These are phyloP conservation scores for Chlamydomonas eustigma DNA, from an alignment of 139 green algal genomes.

Conservation along the genomic window DNA sequence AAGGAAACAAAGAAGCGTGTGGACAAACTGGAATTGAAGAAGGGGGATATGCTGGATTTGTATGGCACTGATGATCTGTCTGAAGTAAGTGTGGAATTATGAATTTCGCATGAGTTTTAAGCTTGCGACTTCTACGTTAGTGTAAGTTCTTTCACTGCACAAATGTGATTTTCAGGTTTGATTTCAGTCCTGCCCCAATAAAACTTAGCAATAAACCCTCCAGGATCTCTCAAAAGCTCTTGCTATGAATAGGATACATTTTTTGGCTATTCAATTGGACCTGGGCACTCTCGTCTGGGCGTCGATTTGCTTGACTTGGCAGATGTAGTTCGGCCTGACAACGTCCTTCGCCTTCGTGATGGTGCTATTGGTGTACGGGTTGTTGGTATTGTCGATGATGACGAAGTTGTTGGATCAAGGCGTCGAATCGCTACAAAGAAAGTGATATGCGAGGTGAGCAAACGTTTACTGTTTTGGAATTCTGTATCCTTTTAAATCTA, in stretches of 20 bases:
- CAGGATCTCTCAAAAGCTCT: too few relatives aligned
- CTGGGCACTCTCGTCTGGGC: constrained; percentile 1
- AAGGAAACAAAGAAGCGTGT: constrained; percentile 15
- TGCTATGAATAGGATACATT: constrained; percentile 15
- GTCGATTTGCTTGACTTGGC: constrained; percentile 21
- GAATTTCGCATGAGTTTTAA: too few relatives aligned
- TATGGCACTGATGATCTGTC: constrained; percentile 34
- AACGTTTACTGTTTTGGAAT: too few relatives aligned
- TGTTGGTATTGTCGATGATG: not conserved
- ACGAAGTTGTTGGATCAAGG: too few relatives aligned
- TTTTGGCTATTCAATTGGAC: constrained; percentile 8
- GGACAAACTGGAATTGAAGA: constrained; percentile 17
- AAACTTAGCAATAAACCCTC: too few relatives aligned
- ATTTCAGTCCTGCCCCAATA: too few relatives aligned
- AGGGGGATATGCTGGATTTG: constrained; percentile 31
- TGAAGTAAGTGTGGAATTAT: not conserved
- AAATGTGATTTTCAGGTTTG: too few relatives aligned
- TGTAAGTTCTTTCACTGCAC: too few relatives aligned
- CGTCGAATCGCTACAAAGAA: too few relatives aligned
- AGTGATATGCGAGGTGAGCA: not conserved
- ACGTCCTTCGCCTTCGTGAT: constrained; percentile 33
- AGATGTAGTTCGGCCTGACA: constrained; percentile 3
- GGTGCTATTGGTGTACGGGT: constrained; percentile 48
- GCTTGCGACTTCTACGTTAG: too few relatives aligned
- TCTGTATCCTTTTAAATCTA: too few relatives aligned